Percentiles rank a stretch among this genome's conserved stretches.
phyloP scores from a whole-genome alignment of 345 rosid genomes.

The Eutrema yunnanense region DNA sequence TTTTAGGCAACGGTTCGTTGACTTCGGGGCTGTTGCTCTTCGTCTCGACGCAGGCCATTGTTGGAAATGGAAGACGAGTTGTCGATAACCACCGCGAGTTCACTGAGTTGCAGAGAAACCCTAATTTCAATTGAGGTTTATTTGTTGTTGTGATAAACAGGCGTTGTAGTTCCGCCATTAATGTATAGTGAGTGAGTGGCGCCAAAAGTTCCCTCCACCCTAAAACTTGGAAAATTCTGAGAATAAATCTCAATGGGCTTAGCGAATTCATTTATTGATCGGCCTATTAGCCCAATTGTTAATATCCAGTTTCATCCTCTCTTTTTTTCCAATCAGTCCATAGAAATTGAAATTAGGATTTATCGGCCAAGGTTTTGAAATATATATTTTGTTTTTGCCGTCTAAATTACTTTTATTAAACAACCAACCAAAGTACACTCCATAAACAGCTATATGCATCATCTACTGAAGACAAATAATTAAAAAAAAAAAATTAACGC shows the following conservation, averaged over 20 bases:
- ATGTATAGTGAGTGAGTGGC: constrained; percentile 26
- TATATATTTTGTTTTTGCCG: no score
- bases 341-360: background rate
- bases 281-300: constrained; percentile 10
- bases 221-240: background rate
- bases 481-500: no score
- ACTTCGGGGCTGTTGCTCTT: constrained; percentile 26
- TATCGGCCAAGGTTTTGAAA: background rate
- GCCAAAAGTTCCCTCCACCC: constrained; percentile 33
- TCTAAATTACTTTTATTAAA: no score
- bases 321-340: no score
- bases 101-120: constrained; percentile 2
- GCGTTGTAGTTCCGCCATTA: constrained; percentile 14
- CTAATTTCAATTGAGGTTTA: constrained; percentile 21
- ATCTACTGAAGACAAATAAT: no score
- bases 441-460: no score
- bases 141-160: background rate
- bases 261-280: background rate
- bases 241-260: background rate
- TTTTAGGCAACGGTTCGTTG: constrained; percentile 34
- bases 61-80: constrained; percentile 9
- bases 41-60: constrained; percentile 16
- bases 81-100: constrained; percentile 9
- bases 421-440: no score
- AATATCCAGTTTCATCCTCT: background rate